Evolutionary conservation across 2,329 filamentous ascomycete genomes (phyloP).

Genomic region (Neobulgaria alba): DNA sequence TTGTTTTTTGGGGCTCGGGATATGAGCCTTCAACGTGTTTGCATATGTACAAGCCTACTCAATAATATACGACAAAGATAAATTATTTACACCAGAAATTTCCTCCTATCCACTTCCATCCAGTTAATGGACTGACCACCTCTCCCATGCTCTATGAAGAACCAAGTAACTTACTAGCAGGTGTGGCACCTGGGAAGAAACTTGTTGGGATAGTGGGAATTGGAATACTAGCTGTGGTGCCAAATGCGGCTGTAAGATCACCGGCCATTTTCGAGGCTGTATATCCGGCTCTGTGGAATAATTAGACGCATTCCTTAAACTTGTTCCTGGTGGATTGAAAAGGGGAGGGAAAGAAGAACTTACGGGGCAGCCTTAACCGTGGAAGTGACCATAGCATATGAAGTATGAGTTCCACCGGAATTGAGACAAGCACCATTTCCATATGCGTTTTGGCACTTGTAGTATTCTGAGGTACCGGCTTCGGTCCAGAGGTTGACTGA

Average conservation of each 20-base stretch:
- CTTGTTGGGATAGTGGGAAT: conserved; percentile 21
- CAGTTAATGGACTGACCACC: too few species aligned
- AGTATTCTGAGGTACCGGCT: conserved; percentile 32
- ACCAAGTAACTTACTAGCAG: conserved; percentile 12
- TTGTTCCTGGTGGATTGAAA: too few species aligned
- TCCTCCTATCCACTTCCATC: too few species aligned
- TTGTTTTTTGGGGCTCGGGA: too few species aligned
- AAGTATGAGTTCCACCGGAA: neutral
- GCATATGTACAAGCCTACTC: too few species aligned
- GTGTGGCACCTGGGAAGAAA: conserved; percentile 20
- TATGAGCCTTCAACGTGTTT: too few species aligned
- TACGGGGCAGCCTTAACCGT: conserved; percentile 9
- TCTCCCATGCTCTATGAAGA: neutral
- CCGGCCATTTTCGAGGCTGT: conserved; percentile 10
- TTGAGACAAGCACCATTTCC: conserved; percentile 36
- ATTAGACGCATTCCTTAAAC: too few species aligned
- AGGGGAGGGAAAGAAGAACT: too few species aligned
- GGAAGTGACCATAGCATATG: conserved; percentile 5
- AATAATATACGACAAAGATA: too few species aligned
- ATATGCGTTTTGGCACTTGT: conserved; percentile 42
- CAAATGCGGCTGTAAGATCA: conserved; percentile 14
- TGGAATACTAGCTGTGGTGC: conserved; percentile 14
- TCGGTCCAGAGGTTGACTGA: conserved; percentile 47
- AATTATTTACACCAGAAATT: too few species aligned
- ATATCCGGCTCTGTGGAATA: too few species aligned